phyloP scores from a whole-genome alignment of 2,329 filamentous ascomycete species.

The Alternaria arborescens region DNA sequence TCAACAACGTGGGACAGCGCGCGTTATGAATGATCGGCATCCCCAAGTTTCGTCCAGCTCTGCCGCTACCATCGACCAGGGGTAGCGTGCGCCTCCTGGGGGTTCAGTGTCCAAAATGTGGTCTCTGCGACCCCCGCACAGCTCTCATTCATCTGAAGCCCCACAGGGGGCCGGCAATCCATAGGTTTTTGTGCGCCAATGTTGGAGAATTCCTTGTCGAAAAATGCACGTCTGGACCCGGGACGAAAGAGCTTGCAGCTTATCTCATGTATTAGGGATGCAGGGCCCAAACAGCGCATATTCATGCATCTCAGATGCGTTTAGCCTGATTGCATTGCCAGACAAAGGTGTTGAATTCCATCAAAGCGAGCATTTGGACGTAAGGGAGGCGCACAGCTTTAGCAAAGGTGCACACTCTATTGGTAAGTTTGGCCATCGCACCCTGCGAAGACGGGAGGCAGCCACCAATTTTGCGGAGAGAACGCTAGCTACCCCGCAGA shows the following conservation, averaged over 20 bases:
- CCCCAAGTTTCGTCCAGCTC: slow-evolving; percentile 6
- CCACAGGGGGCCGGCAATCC: slow-evolving; percentile 22
- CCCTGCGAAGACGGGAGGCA: slow-evolving; percentile 1
- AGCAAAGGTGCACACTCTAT: background rate
- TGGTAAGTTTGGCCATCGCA: background rate
- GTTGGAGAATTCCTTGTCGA: slow-evolving; percentile 20
- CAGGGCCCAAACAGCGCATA: slow-evolving; percentile 5
- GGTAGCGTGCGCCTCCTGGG: slow-evolving; percentile 14
- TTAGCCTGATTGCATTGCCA: slow-evolving; percentile 7
- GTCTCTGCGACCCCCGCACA: slow-evolving; percentile 23
- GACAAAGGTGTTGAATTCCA: background rate
- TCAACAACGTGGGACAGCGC: slow-evolving; percentile 5
- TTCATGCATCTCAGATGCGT: slow-evolving; percentile 1
- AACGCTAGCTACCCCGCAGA: slow-evolving; percentile 13
- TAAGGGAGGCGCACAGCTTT: background rate
- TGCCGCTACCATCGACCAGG: slow-evolving; percentile 5
- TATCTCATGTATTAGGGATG: slow-evolving; percentile 7
- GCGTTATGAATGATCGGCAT: slow-evolving; percentile 18
- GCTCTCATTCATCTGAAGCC: slow-evolving; percentile 16
- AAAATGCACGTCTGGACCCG: slow-evolving; percentile 4
- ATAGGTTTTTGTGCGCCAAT: slow-evolving; percentile 5
- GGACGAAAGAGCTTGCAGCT: background rate
- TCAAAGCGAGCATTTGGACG: background rate
- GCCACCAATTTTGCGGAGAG: slow-evolving; percentile 7
- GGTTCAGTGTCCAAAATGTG: slow-evolving; percentile 12